Evolutionary conservation across 352 stramenopile species (phyloP).

Genomic region (Globisporangium mamillatum): DNA sequence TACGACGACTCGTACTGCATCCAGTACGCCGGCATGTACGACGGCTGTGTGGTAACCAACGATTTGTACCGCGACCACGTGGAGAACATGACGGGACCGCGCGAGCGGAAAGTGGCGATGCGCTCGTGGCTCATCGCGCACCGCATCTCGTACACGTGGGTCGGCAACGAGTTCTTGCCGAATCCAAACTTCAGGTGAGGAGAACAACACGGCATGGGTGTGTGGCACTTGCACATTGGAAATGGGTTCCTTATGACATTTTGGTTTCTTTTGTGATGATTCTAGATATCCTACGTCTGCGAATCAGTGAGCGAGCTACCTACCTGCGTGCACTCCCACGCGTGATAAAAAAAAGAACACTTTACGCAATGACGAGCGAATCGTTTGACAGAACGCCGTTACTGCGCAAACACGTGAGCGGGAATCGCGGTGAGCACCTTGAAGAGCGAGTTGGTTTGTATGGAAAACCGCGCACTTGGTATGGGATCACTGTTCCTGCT

Average conservation of each 20-base stretch:
- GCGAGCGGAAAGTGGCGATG: slow-evolving; percentile 58
- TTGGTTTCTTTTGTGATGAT: not conserved
- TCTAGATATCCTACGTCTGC: not conserved
- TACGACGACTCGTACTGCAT: slow-evolving; percentile 92
- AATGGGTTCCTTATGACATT: not conserved
- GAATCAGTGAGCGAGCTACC: not conserved
- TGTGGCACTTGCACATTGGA: not conserved
- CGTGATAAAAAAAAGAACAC: not conserved
- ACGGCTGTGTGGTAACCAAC: slow-evolving; percentile 85
- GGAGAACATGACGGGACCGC: slow-evolving; percentile 55
- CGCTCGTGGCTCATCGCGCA: slow-evolving; percentile 64
- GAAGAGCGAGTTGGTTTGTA: not conserved
- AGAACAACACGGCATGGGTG: not conserved
- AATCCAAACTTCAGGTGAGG: slow-evolving; percentile 81
- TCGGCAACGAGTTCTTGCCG: slow-evolving; percentile 84
- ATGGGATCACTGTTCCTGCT: not conserved
- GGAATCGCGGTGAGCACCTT: too few species aligned
- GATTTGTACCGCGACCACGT: slow-evolving; percentile 87
- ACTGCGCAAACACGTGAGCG: not conserved
- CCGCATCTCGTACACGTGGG: slow-evolving; percentile 87
- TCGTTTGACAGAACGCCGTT: not conserved
- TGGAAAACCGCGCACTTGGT: not conserved
- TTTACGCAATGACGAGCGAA: not conserved
- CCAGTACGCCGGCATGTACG: slow-evolving; percentile 74
- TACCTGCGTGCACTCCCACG: not conserved